Conservation (phyloP, 805 yeast genomes). For the Alloascoidea hylecoeti region DNA sequence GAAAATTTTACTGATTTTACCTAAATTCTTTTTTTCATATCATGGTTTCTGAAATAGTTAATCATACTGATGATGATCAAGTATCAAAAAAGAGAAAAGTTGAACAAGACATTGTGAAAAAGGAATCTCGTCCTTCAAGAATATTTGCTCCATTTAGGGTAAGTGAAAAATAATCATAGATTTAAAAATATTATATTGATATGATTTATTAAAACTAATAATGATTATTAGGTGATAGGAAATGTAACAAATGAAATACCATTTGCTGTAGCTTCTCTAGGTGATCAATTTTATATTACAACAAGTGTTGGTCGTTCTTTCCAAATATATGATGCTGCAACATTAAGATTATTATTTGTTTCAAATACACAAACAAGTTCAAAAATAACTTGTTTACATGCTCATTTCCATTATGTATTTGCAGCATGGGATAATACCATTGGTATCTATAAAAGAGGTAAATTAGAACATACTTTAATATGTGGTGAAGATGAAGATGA, state of each 20-base stretch:
- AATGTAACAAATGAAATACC: constrained; percentile 81
- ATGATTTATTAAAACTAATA: too few relatives aligned
- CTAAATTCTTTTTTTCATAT: too few relatives aligned
- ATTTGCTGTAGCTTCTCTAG: constrained; percentile 78
- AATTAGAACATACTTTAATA: constrained; percentile 28
- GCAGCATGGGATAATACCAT: constrained; percentile 61
- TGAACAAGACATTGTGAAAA: constrained; percentile 2
- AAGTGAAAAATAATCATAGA: constrained; percentile 7
- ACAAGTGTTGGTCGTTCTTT: constrained; percentile 84
- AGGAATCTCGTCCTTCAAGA: constrained; percentile 24
- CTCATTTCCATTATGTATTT: constrained; percentile 76
- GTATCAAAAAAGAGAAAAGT: constrained; percentile 4
- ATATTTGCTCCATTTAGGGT: constrained; percentile 79
- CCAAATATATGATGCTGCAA: constrained; percentile 84
- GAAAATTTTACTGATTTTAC: too few relatives aligned
- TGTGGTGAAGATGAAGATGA: too few relatives aligned
- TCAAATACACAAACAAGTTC: constrained; percentile 65
- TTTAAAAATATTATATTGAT: constrained; percentile 3
- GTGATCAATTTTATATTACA: constrained; percentile 74
- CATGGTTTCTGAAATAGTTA: too few relatives aligned
- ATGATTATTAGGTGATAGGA: constrained; percentile 42
- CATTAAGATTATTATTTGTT: constrained; percentile 72
- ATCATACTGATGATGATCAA: too few relatives aligned
- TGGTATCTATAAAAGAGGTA: constrained; percentile 77
- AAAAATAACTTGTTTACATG: constrained; percentile 54